Evolutionary conservation across 1,139 yeast genomes (phyloP), one percentile per base, ranked within the genome.

Genomic region (Debaryomyces psychrophilus): DNA sequence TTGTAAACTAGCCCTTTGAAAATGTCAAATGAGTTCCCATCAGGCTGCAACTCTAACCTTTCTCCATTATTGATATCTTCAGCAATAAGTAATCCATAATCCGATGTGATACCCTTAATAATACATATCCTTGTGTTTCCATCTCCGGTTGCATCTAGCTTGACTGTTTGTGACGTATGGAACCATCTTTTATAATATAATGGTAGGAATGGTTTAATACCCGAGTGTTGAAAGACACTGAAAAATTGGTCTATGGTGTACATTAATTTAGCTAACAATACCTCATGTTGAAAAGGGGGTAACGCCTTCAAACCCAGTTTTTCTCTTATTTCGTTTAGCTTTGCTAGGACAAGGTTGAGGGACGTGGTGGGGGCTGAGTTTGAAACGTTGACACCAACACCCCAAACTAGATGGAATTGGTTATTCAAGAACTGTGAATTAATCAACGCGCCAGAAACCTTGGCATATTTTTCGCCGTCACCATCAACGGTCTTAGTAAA

Each of bases 11-110:
- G 71, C 0, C 99, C 98, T 57, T 81, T 87, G 71, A 93, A 87
- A 74, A 95, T 92, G 62, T 95, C 99, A 61, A 95, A 95, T 2
- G 97, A 89, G 63, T 95, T 95, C 0, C 99, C 99, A 63, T 95
- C 99, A 0, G 99, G 99, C 62, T 90, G 98, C 41, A 95, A 69
- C 56, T 89, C 87, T 54, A 78, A 83, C 3, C 62, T 67, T 33
- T 72, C 76, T 1, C 89, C 87, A 3, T 82, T 80, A 39, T 73
- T 74, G 6, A 82, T 66, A 54, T 88, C 96, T 49, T 81, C 82
- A 1, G 89, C 99, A 20, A 85, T 68, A 48, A 95, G 69, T 65
- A 92, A 71, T 0, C 99, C 99, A 62, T 84, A 87, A 44, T 90
- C 96, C 2, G 77, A 71, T 0, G 96, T 85, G 37, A 95, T 92